These are phyloP conservation scores for Cryomyces minteri DNA, from an alignment of 495 filamentous ascomycete species.

Conservation along the genomic window DNA sequence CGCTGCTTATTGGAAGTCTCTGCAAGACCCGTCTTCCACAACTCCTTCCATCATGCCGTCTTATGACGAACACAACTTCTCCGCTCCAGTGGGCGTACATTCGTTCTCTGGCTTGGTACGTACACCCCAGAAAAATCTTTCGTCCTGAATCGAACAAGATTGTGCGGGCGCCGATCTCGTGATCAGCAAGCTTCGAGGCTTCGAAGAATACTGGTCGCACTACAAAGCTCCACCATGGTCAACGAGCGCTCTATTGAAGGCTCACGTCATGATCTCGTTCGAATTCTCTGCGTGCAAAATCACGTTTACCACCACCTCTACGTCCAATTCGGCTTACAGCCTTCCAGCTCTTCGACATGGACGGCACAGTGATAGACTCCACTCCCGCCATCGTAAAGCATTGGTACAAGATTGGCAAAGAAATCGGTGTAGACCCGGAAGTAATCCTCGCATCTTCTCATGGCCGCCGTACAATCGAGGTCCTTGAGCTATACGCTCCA, in stretches of 20 bases:
- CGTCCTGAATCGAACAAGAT: too few relatives aligned
- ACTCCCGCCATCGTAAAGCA: conserved; percentile 77
- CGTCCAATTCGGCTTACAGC: neutral
- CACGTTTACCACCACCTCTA: neutral
- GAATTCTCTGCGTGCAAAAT: neutral
- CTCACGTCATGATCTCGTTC: neutral
- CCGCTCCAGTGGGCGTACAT: conserved; percentile 36
- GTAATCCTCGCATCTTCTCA: conserved; percentile 78
- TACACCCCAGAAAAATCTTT: neutral
- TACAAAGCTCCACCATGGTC: neutral
- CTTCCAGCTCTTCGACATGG: conserved; percentile 65
- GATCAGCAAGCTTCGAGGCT: too few relatives aligned
- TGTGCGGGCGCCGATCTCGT: too few relatives aligned
- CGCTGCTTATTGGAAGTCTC: too few relatives aligned
- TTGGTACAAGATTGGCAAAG: conserved; percentile 68
- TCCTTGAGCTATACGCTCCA: conserved; percentile 52
- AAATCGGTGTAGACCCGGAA: conserved; percentile 65
- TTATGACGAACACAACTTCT: conserved; percentile 24
- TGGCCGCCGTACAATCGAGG: conserved; percentile 71
- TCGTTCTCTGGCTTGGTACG: conserved; percentile 47
- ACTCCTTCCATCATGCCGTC: too few relatives aligned
- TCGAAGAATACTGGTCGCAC: too few relatives aligned
- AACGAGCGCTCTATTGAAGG: neutral
- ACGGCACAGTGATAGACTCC: conserved; percentile 66
- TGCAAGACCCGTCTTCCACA: too few relatives aligned